These are phyloP conservation scores for Physaria fendleri DNA, from an alignment of 345 rosid species.

Conservation along the genomic window DNA sequence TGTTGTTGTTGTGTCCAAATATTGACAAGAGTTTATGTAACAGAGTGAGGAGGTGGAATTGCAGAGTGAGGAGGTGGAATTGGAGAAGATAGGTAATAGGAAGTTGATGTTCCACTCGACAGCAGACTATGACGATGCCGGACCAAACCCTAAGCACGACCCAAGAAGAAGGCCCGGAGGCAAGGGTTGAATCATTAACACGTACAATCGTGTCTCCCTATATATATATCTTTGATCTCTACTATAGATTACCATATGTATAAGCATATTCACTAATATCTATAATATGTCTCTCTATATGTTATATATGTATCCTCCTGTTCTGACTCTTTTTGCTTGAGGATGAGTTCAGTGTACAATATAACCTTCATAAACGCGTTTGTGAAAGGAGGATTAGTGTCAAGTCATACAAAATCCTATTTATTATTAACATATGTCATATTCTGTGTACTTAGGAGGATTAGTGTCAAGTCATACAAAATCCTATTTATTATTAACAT, in stretches of 20 bases:
- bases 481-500: constrained; percentile 7
- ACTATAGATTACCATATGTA: background rate
- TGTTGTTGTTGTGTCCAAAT: constrained; percentile 7
- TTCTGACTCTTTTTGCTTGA: constrained; percentile 24
- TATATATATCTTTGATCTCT: too few species aligned
- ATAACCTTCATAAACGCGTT: constrained; percentile 16
- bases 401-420: background rate
- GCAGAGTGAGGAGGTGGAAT: constrained; percentile 6
- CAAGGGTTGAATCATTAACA: constrained; percentile 24
- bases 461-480: background rate
- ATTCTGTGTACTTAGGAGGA: too few species aligned
- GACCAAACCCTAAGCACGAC: constrained; percentile 59
- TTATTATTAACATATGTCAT: constrained; percentile 3
- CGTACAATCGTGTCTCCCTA: background rate
- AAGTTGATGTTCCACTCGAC: constrained; percentile 45
- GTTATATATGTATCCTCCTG: constrained; percentile 15
- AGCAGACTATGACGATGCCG: constrained; percentile 53
- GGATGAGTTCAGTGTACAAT: constrained; percentile 28
- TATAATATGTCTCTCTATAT: background rate
- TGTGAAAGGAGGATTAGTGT: constrained; percentile 16
- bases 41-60: constrained; percentile 1
- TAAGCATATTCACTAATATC: background rate
- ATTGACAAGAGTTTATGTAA: background rate
- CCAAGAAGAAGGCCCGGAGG: constrained; percentile 46
- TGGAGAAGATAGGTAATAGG: constrained; percentile 34